Evolutionary conservation across 768 basidiomycete genomes (phyloP).

Genomic region (Sporobolomyces phaffii): DNA sequence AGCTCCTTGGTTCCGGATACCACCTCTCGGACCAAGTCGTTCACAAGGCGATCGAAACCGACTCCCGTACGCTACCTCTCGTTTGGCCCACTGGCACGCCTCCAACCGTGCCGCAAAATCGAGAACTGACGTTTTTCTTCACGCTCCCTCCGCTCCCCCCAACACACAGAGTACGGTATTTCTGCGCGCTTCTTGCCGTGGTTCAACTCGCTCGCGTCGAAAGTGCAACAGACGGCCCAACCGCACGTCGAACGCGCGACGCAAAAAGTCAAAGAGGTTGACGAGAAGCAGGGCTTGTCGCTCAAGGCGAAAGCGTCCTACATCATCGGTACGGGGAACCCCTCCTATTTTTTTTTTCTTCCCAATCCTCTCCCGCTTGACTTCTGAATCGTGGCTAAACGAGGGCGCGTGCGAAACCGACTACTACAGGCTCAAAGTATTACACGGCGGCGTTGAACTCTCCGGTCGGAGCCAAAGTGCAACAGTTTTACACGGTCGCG

Average conservation of each 20-base stretch:
- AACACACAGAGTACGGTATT: slow-evolving; percentile 73
- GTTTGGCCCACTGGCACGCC: no score
- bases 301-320: slow-evolving; percentile 64
- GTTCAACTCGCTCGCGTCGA: slow-evolving; percentile 63
- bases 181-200: slow-evolving; percentile 76
- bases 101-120: background rate
- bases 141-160: no score
- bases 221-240: slow-evolving; percentile 56
- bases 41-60: slow-evolving; percentile 52
- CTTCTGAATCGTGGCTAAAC: no score
- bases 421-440: slow-evolving; percentile 33
- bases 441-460: slow-evolving; percentile 24
- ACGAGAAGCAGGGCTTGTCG: slow-evolving; percentile 71
- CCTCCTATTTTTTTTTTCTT: no score
- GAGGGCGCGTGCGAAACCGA: no score
- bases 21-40: slow-evolving; percentile 69
- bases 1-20: slow-evolving; percentile 89
- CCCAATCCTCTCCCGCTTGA: no score
- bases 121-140: slow-evolving; percentile 47
- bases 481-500: slow-evolving; percentile 29
- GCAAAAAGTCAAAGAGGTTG: slow-evolving; percentile 65
- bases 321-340: no score
- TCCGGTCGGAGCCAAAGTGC: slow-evolving; percentile 28
- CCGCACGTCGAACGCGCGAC: slow-evolving; percentile 55
- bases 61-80: slow-evolving; percentile 44